Evolutionary conservation across 768 basidiomycete genomes (phyloP).

Genomic region (Lactifluus pinguis): DNA sequence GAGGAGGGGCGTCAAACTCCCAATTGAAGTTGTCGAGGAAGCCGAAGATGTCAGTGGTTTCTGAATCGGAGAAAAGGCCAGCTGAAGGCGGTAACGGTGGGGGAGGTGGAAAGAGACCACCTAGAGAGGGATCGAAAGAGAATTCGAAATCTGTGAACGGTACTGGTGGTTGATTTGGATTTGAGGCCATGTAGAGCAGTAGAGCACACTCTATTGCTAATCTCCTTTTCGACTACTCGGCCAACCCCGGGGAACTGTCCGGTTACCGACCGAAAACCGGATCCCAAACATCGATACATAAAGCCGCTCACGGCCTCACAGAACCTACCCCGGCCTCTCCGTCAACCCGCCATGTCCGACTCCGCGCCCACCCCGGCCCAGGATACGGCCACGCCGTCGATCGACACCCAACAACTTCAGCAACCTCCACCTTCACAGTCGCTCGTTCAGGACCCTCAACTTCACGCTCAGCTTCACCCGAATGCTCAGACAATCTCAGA

Average conservation of each 20-base stretch:
- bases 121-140: slow-evolving; percentile 54
- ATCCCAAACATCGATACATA: slow-evolving; percentile 18
- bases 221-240: background rate
- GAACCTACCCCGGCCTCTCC: slow-evolving; percentile 27
- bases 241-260: slow-evolving; percentile 10
- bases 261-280: slow-evolving; percentile 15
- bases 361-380: slow-evolving; percentile 62
- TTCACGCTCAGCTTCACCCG: slow-evolving; percentile 25
- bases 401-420: slow-evolving; percentile 50
- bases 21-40: slow-evolving; percentile 77
- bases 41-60: slow-evolving; percentile 69
- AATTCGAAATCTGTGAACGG: slow-evolving; percentile 66
- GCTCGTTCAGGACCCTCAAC: slow-evolving; percentile 25
- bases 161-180: slow-evolving; percentile 38
- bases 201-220: too few species aligned
- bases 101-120: slow-evolving; percentile 47
- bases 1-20: slow-evolving; percentile 37
- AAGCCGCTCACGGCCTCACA: slow-evolving; percentile 15
- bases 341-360: slow-evolving; percentile 64
- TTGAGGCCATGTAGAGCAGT: background rate
- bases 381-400: slow-evolving; percentile 48
- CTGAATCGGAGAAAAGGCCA: slow-evolving; percentile 69
- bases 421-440: slow-evolving; percentile 13
- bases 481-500: slow-evolving; percentile 23
- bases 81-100: slow-evolving; percentile 60